These are phyloP conservation scores for Plasmodium chabaudi DNA, from an alignment of 169 alveolate genomes.

Conservation along the genomic window DNA sequence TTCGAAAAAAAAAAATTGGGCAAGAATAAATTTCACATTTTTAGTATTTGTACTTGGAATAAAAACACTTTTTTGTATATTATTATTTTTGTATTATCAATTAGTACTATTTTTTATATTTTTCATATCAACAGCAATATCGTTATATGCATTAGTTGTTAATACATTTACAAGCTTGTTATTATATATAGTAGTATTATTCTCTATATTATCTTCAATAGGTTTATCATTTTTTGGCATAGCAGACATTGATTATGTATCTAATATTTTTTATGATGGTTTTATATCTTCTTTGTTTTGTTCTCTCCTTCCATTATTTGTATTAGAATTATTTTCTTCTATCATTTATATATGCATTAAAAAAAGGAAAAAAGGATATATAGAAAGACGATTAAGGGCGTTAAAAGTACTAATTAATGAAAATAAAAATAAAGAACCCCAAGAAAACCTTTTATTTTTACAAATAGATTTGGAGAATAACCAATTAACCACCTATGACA, in stretches of 20 bases:
- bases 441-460: conserved; percentile 26
- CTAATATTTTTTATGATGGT: conserved; percentile 33
- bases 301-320: conserved; percentile 25
- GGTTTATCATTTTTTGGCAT: conserved; percentile 14
- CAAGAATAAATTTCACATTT: conserved; percentile 54
- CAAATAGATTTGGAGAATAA: conserved; percentile 72
- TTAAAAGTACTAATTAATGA: conserved; percentile 38
- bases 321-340: conserved; percentile 39
- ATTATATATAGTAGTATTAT: conserved; percentile 35
- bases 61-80: conserved; percentile 58
- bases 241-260: conserved; percentile 27
- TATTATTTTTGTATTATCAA: conserved; percentile 43
- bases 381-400: conserved; percentile 26
- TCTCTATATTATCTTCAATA: conserved; percentile 17
- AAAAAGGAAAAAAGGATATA: conserved; percentile 51
- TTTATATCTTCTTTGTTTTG: conserved; percentile 28
- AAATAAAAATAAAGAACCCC: background rate
- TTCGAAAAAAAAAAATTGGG: conserved; percentile 26
- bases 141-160: conserved; percentile 39
- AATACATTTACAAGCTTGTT: conserved; percentile 40
- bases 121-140: conserved; percentile 29
- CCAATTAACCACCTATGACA: conserved; percentile 49
- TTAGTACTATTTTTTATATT: conserved; percentile 45
- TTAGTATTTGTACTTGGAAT: conserved; percentile 67
- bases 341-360: conserved; percentile 37